Conservation (phyloP, 495 filamentous ascomycete genomes). For the Aspergillus bertholletiae region DNA sequence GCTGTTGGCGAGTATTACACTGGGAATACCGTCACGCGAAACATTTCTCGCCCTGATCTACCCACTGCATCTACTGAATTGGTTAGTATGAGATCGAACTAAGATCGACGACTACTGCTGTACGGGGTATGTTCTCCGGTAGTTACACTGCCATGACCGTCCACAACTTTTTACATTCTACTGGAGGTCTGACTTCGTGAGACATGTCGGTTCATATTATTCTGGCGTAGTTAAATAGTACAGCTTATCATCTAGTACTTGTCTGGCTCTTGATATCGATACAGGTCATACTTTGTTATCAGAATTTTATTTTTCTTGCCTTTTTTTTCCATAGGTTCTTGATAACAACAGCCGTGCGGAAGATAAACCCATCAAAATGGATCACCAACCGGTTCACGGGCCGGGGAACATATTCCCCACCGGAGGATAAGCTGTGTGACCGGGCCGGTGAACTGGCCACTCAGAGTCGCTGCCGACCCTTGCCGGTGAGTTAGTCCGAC, state of each 20-base stretch:
- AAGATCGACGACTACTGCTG: constrained; percentile 6
- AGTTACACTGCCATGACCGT: too few species aligned
- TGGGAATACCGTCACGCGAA: background rate
- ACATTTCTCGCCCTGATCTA: background rate
- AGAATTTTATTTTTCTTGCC: too few species aligned
- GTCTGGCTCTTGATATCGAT: too few species aligned
- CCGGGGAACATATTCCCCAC: constrained; percentile 16
- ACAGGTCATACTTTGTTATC: too few species aligned
- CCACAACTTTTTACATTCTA: too few species aligned
- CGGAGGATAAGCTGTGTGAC: constrained; percentile 12
- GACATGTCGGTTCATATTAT: too few species aligned
- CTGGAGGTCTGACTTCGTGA: too few species aligned
- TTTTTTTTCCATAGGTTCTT: background rate
- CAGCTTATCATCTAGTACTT: too few species aligned
- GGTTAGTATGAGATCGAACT: background rate
- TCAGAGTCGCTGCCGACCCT: constrained; percentile 5
- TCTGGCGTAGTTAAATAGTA: too few species aligned
- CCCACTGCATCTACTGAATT: background rate
- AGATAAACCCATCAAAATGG: background rate
- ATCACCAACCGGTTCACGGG: constrained; percentile 14
- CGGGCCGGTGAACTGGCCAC: constrained; percentile 12
- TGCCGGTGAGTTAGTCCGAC: background rate
- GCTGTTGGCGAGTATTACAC: background rate
- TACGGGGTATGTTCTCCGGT: too few species aligned
- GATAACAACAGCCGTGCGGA: background rate